Conservation (phyloP, 176 grass and related monocot genomes). For the Phoenix roebelenii region DNA sequence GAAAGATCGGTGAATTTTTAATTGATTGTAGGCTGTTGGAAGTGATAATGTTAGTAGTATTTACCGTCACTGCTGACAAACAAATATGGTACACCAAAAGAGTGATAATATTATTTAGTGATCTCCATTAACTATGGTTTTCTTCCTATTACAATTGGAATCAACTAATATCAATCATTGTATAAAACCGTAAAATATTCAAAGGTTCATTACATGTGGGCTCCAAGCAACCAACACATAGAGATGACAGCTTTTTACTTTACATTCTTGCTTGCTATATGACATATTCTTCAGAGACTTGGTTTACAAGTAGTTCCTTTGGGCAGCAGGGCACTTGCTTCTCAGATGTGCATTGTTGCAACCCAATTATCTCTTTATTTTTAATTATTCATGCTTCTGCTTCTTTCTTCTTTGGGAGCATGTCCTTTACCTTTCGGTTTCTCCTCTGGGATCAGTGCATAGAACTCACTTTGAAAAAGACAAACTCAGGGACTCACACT, state of each 20-base stretch:
- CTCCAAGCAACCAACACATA: neutral
- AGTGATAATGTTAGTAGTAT: no score
- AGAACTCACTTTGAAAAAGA: neutral
- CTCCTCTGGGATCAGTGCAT: conserved; percentile 18
- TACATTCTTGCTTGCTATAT: conserved; percentile 5
- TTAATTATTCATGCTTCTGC: conserved; percentile 24
- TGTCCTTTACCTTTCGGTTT: conserved; percentile 8
- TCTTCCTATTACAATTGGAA: no score
- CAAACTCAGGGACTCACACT: neutral
- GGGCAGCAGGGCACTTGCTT: neutral
- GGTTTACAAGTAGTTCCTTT: conserved; percentile 22
- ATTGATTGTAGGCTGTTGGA: no score
- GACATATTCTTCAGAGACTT: conserved; percentile 16
- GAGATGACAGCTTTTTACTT: neutral
- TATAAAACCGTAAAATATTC: no score
- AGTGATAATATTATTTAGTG: no score
- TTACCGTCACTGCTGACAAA: no score
- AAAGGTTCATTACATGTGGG: no score
- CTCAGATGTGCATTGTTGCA: neutral
- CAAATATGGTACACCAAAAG: no score
- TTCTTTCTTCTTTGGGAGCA: neutral
- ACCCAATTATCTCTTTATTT: neutral
- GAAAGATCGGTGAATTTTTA: no score
- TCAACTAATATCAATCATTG: no score
- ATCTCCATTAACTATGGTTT: no score